Percentiles rank a stretch among this genome's conserved stretches.
Evolutionary conservation across 23 red algal genomes (phyloP).

Genomic region (Gracilariopsis chorda): DNA sequence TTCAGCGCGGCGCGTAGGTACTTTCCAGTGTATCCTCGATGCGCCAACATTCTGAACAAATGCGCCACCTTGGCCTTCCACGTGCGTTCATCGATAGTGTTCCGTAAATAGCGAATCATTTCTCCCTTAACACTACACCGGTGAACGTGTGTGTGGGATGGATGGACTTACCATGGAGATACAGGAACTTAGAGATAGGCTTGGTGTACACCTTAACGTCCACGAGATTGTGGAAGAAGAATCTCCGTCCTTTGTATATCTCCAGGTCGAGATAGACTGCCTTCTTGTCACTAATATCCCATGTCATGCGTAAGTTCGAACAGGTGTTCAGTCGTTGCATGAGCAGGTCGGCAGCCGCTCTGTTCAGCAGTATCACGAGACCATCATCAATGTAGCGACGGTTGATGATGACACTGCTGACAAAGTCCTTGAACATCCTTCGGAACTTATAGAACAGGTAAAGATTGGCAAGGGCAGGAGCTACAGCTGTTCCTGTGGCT

Average conservation of each 20-base stretch:
- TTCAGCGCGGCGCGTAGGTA: background rate
- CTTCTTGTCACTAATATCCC: background rate
- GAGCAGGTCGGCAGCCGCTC: background rate
- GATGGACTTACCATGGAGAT: background rate
- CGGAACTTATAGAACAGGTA: background rate
- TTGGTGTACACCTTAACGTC: background rate
- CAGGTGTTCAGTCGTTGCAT: background rate
- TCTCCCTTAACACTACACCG: background rate
- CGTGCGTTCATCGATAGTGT: background rate
- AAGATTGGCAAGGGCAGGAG: background rate
- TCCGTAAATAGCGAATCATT: background rate
- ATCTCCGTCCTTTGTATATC: background rate
- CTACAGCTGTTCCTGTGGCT: background rate
- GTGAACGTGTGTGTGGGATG: slow-evolving; percentile 2
- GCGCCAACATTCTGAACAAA: background rate
- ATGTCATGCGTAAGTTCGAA: background rate
- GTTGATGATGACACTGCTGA: background rate
- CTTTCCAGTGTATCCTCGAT: slow-evolving; percentile 11
- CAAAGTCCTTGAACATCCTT: background rate
- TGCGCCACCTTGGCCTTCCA: background rate
- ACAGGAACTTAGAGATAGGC: background rate
- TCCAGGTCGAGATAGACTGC: slow-evolving; percentile 1
- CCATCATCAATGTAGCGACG: background rate
- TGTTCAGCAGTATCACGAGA: background rate
- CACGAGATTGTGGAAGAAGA: background rate